Evolutionary conservation across 345 rosid genomes (phyloP).

Genomic region (Rhodomyrtus tomentosa): DNA sequence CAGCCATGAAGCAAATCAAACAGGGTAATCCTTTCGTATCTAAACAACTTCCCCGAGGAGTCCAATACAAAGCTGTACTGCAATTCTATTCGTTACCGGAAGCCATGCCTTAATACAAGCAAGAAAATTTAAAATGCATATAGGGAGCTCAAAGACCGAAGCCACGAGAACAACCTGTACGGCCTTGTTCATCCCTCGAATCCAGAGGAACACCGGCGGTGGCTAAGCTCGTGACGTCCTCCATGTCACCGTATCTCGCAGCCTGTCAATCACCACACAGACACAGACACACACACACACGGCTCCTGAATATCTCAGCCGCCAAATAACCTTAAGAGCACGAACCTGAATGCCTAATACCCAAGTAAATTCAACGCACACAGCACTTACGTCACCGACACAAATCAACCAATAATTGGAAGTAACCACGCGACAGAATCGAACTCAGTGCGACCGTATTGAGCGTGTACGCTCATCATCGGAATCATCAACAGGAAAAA

Average conservation of each 20-base stretch:
- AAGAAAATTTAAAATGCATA: not conserved
- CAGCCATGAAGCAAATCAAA: not conserved
- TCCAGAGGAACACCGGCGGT: slow-evolving; percentile 57
- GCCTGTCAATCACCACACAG: slow-evolving; percentile 38
- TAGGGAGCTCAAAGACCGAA: not conserved
- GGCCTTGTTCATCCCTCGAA: slow-evolving; percentile 78
- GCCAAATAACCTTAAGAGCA: not conserved
- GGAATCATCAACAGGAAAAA: not conserved
- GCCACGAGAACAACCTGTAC: slow-evolving; percentile 35
- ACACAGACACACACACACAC: not conserved
- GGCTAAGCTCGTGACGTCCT: slow-evolving; percentile 47
- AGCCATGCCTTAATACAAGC: not conserved
- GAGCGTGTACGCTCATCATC: not conserved
- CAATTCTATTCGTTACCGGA: not conserved
- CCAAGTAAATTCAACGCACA: not conserved
- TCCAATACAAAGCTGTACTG: not conserved
- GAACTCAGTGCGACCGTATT: not conserved
- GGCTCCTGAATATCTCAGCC: not conserved
- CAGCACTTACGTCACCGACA: not conserved
- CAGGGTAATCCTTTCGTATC: not conserved
- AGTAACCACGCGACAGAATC: not conserved
- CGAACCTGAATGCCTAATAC: not conserved
- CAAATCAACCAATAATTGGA: not conserved
- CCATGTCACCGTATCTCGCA: slow-evolving; percentile 76
- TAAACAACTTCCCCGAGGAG: not conserved